phyloP scores from a whole-genome alignment of 2,329 filamentous ascomycete genomes.

The Peltaster fructicola region DNA sequence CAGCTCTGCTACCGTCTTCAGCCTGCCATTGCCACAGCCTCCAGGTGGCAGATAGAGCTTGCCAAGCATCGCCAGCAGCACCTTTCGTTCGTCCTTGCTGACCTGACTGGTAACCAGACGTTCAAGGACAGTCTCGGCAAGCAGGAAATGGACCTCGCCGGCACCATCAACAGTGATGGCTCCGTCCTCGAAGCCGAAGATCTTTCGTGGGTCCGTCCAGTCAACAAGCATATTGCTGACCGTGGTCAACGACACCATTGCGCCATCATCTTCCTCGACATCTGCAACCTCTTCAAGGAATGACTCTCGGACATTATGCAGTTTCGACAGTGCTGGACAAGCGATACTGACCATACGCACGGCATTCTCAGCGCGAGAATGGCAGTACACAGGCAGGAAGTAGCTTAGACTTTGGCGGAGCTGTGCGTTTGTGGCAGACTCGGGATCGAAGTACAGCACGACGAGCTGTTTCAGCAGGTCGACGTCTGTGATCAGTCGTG shows the following conservation, averaged over 20 bases:
- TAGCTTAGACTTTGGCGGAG: constrained; percentile 79
- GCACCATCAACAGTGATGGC: constrained; percentile 7
- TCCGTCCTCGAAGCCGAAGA: constrained; percentile 24
- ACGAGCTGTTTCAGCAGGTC: constrained; percentile 68
- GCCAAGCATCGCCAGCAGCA: constrained; percentile 55
- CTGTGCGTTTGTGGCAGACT: constrained; percentile 60
- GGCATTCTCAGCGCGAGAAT: constrained; percentile 67
- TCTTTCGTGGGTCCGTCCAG: constrained; percentile 85
- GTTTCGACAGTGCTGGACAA: constrained; percentile 54
- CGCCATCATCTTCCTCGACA: constrained; percentile 52
- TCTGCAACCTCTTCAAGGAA: constrained; percentile 29
- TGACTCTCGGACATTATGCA: constrained; percentile 27
- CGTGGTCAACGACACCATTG: constrained; percentile 56
- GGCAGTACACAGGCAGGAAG: constrained; percentile 88
- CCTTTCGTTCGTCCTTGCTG: constrained; percentile 71
- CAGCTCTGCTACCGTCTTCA: constrained; percentile 26
- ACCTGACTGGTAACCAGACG: constrained; percentile 44
- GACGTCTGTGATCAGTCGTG: constrained; percentile 54
- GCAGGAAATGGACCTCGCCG: constrained; percentile 48
- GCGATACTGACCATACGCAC: constrained; percentile 60
- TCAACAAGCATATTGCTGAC: constrained; percentile 75
- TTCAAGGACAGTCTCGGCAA: constrained; percentile 63
- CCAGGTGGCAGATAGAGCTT: constrained; percentile 62
- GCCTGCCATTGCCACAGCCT: constrained; percentile 13
- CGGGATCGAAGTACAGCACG: constrained; percentile 72